Conservation (phyloP, 192 early-diverging fungal species). For the Allomyces macrogynus region DNA sequence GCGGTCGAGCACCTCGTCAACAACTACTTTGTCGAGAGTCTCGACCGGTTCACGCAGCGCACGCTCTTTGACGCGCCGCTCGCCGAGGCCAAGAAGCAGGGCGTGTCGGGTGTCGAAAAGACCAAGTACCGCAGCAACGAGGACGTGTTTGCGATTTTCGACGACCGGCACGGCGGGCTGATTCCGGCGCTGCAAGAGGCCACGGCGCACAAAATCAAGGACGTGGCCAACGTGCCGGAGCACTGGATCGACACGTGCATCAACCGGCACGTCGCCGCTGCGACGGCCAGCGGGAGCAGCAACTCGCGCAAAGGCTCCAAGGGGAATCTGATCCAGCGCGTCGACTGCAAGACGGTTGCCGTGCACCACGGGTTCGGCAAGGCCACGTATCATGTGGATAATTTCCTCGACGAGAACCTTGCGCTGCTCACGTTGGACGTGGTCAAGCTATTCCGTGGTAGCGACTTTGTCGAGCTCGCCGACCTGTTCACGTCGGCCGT, state of each 20-base stretch:
- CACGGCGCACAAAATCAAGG: not conserved
- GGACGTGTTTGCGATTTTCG: not conserved
- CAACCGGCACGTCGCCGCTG: no score
- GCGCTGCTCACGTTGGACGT: not conserved
- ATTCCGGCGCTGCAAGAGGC: not conserved
- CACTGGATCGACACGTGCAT: no score
- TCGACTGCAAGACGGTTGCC: not conserved
- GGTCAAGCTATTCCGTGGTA: not conserved
- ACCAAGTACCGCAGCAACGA: not conserved
- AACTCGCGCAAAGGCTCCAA: no score
- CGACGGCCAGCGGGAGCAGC: no score
- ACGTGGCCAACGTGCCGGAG: no score
- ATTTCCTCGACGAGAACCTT: not conserved
- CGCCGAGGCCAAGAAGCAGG: not conserved
- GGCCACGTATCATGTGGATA: not conserved
- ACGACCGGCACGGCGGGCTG: not conserved
- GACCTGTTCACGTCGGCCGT: not conserved
- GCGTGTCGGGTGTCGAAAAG: not conserved
- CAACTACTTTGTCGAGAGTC: constrained; percentile 36
- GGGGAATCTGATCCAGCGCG: no score
- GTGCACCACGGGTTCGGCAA: not conserved
- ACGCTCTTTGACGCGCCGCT: constrained; percentile 28
- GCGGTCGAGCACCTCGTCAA: not conserved
- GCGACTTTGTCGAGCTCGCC: not conserved
- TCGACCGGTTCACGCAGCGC: constrained; percentile 52